phyloP scores from a whole-genome alignment of 129 eudicot genomes.

The Centaurea solstitialis region DNA sequence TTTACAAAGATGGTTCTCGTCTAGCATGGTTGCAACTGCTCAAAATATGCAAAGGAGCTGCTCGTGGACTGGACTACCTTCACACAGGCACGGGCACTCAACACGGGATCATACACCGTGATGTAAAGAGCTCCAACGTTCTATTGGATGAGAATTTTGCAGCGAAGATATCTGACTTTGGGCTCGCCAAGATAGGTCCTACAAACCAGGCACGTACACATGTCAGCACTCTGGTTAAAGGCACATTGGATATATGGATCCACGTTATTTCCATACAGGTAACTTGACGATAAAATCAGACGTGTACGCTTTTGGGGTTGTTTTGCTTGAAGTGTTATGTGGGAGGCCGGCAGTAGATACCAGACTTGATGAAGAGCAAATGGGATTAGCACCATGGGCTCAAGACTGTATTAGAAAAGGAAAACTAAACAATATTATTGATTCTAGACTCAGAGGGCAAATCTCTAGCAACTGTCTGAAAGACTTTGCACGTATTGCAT shows the following conservation, averaged over 20 bases:
- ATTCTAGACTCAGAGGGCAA: slow-evolving; percentile 17
- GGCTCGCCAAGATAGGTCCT: slow-evolving; percentile 17
- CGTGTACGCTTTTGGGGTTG: slow-evolving; percentile 39
- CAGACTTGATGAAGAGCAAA: slow-evolving; percentile 27
- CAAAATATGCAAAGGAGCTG: slow-evolving; percentile 30
- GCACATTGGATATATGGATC: slow-evolving; percentile 31
- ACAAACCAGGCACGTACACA: slow-evolving; percentile 7
- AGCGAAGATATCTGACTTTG: slow-evolving; percentile 31
- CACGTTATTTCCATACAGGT: slow-evolving; percentile 16
- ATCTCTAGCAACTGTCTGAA: slow-evolving; percentile 19
- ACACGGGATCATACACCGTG: slow-evolving; percentile 28
- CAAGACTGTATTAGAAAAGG: slow-evolving; percentile 22
- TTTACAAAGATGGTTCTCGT: not conserved
- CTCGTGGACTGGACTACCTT: slow-evolving; percentile 30
- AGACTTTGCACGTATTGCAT: slow-evolving; percentile 16
- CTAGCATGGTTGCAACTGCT: slow-evolving; percentile 27
- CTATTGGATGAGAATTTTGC: slow-evolving; percentile 18
- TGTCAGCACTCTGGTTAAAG: slow-evolving; percentile 24
- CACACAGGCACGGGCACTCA: slow-evolving; percentile 24
- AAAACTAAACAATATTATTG: slow-evolving; percentile 23
- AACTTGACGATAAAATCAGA: slow-evolving; percentile 22
- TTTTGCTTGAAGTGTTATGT: slow-evolving; percentile 37
- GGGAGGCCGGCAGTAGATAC: slow-evolving; percentile 43
- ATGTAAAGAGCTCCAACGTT: slow-evolving; percentile 31
- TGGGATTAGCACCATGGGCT: slow-evolving; percentile 28